Base-by-base conservation (phyloP, 495 filamentous ascomycete species). In the Neurospora sp. region DNA sequence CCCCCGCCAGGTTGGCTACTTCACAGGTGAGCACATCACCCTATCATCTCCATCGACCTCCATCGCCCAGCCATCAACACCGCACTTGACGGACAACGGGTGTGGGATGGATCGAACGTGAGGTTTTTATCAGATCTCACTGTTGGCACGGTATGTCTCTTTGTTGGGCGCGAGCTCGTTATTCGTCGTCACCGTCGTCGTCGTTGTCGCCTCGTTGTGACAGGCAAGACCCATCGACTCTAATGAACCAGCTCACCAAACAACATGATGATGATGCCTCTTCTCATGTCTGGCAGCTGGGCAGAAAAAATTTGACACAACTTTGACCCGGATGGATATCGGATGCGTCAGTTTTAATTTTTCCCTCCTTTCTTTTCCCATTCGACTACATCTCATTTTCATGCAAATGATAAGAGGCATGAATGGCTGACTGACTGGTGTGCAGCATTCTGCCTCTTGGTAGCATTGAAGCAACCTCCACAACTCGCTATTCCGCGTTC, bases 61-160 rank as follows among this genome's bases (percentile, higher is more conserved):
- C 54, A 66, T 66, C 54, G 54, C 54, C 54, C 54, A 66, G 54
- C 54, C 54, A 66, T 66, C 54, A 69, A 72, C 70, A 41, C 16
- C 70, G 20, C 35, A 48, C 44, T 71, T 72, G 72, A 66, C 54
- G 12, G 27, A 66, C 54, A 66, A 35, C 69, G 37, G 69, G 35
- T 74, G 70, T 40, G 73, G 73, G 54, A 39, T 69, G 69, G 39
- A 35, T 73, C 31, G 16, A 75, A 40, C 23, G 38, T 69, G 39
- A 23, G 71, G 69, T 73, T 75, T 75, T 72, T 73, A 73, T 73
- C 69, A 69, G 73, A 72, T 72, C 38, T 72, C 38, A 16, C 70
- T 38, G 23, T 59, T 48, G 38, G 27, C 40, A 72, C 23, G 62
- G 3, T 31, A 31, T 59, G 48, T 31, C 48, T 59, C 48, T 59